Percentiles rank a stretch among this genome's conserved stretches.
Evolutionary conservation across 1,284 basidiomycete species (phyloP).

Genomic region (Cystobasidium slooffiae): DNA sequence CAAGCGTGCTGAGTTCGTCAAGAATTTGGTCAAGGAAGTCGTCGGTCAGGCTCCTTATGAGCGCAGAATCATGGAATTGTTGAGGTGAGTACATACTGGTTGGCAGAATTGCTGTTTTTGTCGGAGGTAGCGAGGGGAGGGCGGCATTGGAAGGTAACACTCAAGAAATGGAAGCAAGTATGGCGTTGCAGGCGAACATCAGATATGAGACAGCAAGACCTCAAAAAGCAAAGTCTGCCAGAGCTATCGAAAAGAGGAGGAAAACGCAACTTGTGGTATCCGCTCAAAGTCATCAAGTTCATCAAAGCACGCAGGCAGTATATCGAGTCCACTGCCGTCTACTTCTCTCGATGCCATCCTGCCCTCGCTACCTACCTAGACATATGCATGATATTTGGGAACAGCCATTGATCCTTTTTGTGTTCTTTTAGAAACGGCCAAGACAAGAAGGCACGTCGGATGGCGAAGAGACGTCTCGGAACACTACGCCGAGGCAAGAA

Average conservation of each 20-base stretch:
- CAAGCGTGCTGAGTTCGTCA: slow-evolving; percentile 84
- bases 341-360: no score
- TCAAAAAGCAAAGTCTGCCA: no score
- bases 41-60: slow-evolving; percentile 99
- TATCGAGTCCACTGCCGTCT: no score
- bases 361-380: neutral
- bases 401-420: neutral
- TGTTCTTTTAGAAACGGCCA: slow-evolving; percentile 55
- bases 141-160: neutral
- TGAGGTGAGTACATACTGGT: slow-evolving; percentile 11
- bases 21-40: slow-evolving; percentile 82
- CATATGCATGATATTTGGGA: no score
- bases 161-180: neutral
- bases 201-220: no score
- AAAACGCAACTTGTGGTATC: no score
- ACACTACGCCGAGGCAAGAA: slow-evolving; percentile 94
- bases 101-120: neutral
- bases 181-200: no score
- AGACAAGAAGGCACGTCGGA: slow-evolving; percentile 98
- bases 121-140: neutral
- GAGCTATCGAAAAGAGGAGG: no score
- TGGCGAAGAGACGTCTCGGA: slow-evolving; percentile 92
- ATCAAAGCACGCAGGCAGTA: no score
- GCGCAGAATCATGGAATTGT: slow-evolving; percentile 95
- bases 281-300: no score